phyloP scores from a whole-genome alignment of 768 basidiomycete genomes.

The Hericium alpestre region DNA sequence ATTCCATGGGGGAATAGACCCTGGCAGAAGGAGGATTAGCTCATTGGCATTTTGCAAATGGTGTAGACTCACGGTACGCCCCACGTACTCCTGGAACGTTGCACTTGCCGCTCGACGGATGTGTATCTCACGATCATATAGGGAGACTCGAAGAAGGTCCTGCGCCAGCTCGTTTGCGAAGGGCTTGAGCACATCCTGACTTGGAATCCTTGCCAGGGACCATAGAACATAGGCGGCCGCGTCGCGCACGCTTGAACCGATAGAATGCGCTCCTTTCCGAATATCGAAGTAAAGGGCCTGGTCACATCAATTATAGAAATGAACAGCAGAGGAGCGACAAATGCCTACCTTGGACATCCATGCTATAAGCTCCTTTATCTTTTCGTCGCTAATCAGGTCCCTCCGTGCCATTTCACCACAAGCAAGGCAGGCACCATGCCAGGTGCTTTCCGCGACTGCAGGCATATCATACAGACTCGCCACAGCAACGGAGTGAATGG shows the following conservation, averaged over 20 bases:
- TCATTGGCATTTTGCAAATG: not conserved
- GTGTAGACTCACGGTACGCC: constrained; percentile 61
- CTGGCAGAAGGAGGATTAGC: constrained; percentile 30
- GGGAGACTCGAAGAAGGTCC: constrained; percentile 63
- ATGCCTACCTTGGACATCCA: constrained; percentile 69
- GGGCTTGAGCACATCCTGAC: constrained; percentile 43
- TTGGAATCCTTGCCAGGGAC: constrained; percentile 80
- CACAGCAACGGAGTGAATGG: constrained; percentile 57
- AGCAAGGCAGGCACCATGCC: constrained; percentile 92
- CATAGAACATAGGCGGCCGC: constrained; percentile 91
- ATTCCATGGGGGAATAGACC: constrained; percentile 89
- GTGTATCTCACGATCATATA: constrained; percentile 90
- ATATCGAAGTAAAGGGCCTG: constrained; percentile 91
- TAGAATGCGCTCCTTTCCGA: constrained; percentile 82
- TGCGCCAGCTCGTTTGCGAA: constrained; percentile 59
- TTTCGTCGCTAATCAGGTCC: constrained; percentile 50
- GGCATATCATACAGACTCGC: constrained; percentile 62
- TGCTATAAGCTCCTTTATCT: constrained; percentile 52
- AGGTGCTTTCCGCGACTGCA: constrained; percentile 72
- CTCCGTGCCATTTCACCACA: constrained; percentile 88
- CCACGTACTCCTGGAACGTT: constrained; percentile 94
- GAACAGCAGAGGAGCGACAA: not conserved
- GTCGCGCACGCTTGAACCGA: constrained; percentile 91
- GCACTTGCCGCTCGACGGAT: constrained; percentile 94
- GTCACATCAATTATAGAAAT: constrained; percentile 2